Base-by-base conservation (phyloP, 78 protist species). In the Dictyostelium brefeldianum region DNA sequence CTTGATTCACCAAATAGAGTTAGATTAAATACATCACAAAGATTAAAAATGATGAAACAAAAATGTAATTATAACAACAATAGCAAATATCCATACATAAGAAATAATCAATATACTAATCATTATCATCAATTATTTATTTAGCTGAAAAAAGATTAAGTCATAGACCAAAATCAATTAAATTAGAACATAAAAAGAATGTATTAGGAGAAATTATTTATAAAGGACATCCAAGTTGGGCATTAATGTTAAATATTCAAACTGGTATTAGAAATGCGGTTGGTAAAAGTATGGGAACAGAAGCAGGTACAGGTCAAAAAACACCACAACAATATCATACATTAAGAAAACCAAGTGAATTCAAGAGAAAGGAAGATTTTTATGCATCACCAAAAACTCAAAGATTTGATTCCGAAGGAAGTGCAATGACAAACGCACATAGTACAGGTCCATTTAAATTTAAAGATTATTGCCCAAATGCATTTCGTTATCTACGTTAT, bases 391-490 rank as follows among this genome's bases (percentile, higher is more conserved):
- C 94, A 50, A 89, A 89, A 57, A 78, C 78, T 17, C 43, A 80
- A 9, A 50, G 83, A 59, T 90, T 83, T 43, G 90, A 78, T 10
- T 22, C 73, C n/a, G 82, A 74, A 12, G 95, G 95, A 3, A 69
- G 90, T 0, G 41, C 78, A 17, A 79, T 41, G 50, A 90, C 95
- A 7, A 81, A 90, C 43, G 91, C 95, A n/a, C 95, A 90, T n/a
- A 62, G 77, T 20, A 90, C 95, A 22, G 95, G 95, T 15, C 51
- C 89, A 22, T 96, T 96, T 53, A 90, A 81, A 48, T 96, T 96
- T 74, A 92, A 81, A 41, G 79, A 92, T 22, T 96, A 96, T 27
- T 95, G 96, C 56, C 98, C 98, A 43, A 43, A 47, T 15, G 98
- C 94, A 1, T 96, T 92, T 50, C 41, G 94, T 43, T 73, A 94